A percentile compares a stretch with the other conserved stretches of the same genome.
These are phyloP conservation scores for Aspergillus japonicus DNA, from an alignment of 2,329 filamentous ascomycete species.

Conservation along the genomic window DNA sequence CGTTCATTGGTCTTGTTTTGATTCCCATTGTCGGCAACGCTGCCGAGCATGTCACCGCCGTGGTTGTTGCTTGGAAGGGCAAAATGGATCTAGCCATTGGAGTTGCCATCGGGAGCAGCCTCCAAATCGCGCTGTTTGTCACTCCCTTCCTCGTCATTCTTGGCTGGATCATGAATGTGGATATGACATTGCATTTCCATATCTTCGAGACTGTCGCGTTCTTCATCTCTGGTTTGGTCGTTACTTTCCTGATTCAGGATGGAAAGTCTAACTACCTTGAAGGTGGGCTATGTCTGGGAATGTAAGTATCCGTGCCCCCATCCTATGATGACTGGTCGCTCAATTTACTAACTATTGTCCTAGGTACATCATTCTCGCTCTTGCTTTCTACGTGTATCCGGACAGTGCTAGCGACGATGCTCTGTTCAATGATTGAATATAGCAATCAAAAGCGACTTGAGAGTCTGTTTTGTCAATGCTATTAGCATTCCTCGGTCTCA, in stretches of 20 bases:
- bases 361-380: conserved; percentile 47
- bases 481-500: not conserved
- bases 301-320: conserved; percentile 42
- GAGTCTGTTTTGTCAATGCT: not conserved
- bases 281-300: conserved; percentile 67
- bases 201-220: conserved; percentile 77
- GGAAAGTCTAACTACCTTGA: conserved; percentile 83
- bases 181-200: conserved; percentile 79
- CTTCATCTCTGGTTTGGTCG: conserved; percentile 71
- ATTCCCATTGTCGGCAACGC: conserved; percentile 82
- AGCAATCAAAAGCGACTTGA: not conserved
- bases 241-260: conserved; percentile 72
- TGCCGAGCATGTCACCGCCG: conserved; percentile 77
- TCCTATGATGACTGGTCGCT: not conserved
- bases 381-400: conserved; percentile 52
- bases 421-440: conserved; percentile 12
- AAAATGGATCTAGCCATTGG: conserved; percentile 69
- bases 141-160: conserved; percentile 78
- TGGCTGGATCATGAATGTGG: conserved; percentile 70
- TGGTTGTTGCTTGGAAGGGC: conserved; percentile 74
- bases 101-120: conserved; percentile 76
- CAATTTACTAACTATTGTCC: conserved; percentile 8
- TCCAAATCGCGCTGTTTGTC: conserved; percentile 79
- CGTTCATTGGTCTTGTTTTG: conserved; percentile 78
- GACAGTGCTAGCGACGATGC: conserved; percentile 34